Conservation (phyloP, 345 rosid genomes). For the Cardamine chenopodiifolia region DNA sequence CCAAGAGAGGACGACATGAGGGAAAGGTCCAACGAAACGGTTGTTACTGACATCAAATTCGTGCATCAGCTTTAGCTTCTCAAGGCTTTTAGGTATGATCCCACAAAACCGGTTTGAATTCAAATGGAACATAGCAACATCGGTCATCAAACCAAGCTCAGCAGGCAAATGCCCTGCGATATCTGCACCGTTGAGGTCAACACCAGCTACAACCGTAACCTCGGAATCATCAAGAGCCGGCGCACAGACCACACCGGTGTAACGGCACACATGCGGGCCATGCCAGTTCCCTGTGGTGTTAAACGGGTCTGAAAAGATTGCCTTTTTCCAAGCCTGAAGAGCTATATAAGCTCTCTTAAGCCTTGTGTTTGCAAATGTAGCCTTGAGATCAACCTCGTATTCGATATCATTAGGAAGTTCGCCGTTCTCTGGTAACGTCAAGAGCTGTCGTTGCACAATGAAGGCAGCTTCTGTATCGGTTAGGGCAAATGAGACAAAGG, state of each 20-base stretch:
- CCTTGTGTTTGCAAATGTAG: constrained; percentile 59
- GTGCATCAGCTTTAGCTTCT: constrained; percentile 55
- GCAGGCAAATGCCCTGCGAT: constrained; percentile 80
- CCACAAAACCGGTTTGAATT: constrained; percentile 89
- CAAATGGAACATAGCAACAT: constrained; percentile 68
- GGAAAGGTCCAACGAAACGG: constrained; percentile 76
- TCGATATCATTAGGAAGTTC: constrained; percentile 48
- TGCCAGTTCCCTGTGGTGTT: constrained; percentile 77
- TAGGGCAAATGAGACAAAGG: constrained; percentile 49
- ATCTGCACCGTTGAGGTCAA: constrained; percentile 82
- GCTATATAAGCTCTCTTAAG: constrained; percentile 67
- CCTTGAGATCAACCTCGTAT: constrained; percentile 42
- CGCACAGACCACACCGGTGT: constrained; percentile 77
- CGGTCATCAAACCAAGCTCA: constrained; percentile 70
- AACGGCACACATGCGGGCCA: constrained; percentile 68
- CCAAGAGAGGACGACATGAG: constrained; percentile 59
- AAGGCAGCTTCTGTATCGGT: constrained; percentile 59
- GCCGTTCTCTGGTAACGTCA: constrained; percentile 46
- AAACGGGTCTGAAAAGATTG: constrained; percentile 72
- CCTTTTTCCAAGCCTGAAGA: constrained; percentile 81
- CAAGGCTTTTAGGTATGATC: constrained; percentile 63
- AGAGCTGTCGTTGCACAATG: constrained; percentile 72
- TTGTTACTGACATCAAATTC: constrained; percentile 91
- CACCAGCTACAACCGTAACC: constrained; percentile 61
- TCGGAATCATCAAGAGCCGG: constrained; percentile 60